Conservation (phyloP, 768 basidiomycete genomes). For the Cyclocybe aegerita region DNA sequence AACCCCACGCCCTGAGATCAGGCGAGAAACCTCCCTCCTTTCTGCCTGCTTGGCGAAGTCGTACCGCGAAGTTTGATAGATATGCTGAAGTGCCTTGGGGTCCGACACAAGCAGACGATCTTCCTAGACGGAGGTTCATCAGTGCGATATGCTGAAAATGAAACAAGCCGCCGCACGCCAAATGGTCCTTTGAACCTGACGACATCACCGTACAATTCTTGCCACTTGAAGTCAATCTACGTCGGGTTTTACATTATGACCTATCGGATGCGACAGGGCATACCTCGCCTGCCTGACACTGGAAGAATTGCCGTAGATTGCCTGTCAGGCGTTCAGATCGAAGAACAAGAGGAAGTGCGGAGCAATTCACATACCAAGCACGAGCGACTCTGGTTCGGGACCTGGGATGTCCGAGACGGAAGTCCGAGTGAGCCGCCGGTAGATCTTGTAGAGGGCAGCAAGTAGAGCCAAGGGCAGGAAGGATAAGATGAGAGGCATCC, state of each 20-base stretch:
- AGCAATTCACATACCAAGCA: slow-evolving; percentile 29
- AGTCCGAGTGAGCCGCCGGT: slow-evolving; percentile 31
- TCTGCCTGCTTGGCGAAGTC: slow-evolving; percentile 39
- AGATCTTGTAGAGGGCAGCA: slow-evolving; percentile 20
- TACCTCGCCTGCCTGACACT: slow-evolving; percentile 34
- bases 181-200: slow-evolving; percentile 36
- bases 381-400: slow-evolving; percentile 36
- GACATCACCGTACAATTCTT: slow-evolving; percentile 40
- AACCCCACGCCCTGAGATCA: slow-evolving; percentile 34
- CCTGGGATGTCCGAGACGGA: slow-evolving; percentile 33
- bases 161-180: slow-evolving; percentile 25
- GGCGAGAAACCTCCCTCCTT: slow-evolving; percentile 33
- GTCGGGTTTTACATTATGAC: slow-evolving; percentile 6
- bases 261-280: slow-evolving; percentile 4
- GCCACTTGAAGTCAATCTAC: slow-evolving; percentile 46
- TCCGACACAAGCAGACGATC: slow-evolving; percentile 46
- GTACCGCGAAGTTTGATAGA: slow-evolving; percentile 43
- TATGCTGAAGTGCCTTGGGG: slow-evolving; percentile 47
- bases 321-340: too few relatives aligned
- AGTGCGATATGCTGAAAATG: not conserved
- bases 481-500: not conserved
- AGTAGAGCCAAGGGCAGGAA: not conserved
- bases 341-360: not conserved
- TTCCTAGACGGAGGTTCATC: slow-evolving; percentile 27
- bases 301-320: slow-evolving; percentile 21